Conservation (phyloP, 2,329 filamentous ascomycete genomes). For the Scytalidium sp. region DNA sequence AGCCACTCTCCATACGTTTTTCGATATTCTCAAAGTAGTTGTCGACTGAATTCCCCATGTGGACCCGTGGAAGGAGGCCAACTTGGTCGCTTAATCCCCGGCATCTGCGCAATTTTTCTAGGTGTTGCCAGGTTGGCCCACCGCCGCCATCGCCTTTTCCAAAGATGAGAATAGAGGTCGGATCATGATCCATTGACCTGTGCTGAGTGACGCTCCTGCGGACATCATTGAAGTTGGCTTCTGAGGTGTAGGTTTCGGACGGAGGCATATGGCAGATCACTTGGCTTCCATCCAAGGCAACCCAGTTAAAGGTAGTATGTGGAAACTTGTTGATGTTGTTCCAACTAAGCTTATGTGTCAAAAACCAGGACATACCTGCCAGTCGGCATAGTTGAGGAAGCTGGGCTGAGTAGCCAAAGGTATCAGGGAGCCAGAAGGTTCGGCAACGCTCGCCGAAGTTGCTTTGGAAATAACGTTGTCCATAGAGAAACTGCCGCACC, state of each 20-base stretch:
- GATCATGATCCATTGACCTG: conserved; percentile 93
- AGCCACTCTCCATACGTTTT: conserved; percentile 59
- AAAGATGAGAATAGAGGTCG: conserved; percentile 86
- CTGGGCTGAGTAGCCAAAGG: conserved; percentile 95
- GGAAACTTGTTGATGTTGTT: conserved; percentile 99
- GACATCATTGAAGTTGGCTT: conserved; percentile 92
- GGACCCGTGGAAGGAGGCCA: conserved; percentile 79
- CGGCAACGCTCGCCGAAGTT: conserved; percentile 84
- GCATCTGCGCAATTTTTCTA: conserved; percentile 91
- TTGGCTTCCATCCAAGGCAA: conserved; percentile 90
- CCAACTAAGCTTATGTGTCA: conserved; percentile 99
- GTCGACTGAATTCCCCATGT: conserved; percentile 86
- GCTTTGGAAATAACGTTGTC: conserved; percentile 91
- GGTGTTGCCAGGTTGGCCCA: conserved; percentile 87
- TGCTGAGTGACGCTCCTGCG: conserved; percentile 86
- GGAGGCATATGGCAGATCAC: conserved; percentile 98
- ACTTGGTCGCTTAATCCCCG: conserved; percentile 87
- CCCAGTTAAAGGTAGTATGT: conserved; percentile 99
- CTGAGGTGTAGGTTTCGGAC: conserved; percentile 90
- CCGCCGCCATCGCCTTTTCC: conserved; percentile 96
- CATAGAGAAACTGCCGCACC: conserved; percentile 90
- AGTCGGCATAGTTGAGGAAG: conserved; percentile 90
- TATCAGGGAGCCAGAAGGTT: conserved; percentile 98
- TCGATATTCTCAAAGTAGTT: conserved; percentile 89
- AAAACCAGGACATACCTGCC: conserved; percentile 94